Conservation (phyloP, 805 yeast species). For the Lachancea fermentati region DNA sequence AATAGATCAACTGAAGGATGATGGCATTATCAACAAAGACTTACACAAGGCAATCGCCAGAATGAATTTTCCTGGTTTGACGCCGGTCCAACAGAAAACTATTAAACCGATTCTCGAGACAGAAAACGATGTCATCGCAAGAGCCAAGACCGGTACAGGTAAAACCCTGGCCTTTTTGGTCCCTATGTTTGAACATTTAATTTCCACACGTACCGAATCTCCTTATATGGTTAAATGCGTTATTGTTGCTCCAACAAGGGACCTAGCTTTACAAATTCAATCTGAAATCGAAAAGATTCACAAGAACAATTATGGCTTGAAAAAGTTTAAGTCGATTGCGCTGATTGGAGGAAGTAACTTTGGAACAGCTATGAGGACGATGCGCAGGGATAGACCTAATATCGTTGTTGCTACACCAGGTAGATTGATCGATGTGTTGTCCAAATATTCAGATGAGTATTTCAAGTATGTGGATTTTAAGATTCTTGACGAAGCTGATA, state of each 20-base stretch:
- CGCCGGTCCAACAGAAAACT: slow-evolving; percentile 64
- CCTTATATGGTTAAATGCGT: slow-evolving; percentile 49
- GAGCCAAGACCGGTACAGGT: slow-evolving; percentile 96
- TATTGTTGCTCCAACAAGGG: slow-evolving; percentile 85
- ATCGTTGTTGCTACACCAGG: slow-evolving; percentile 89
- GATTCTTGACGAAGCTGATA: slow-evolving; percentile 89
- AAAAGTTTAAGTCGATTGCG: slow-evolving; percentile 39
- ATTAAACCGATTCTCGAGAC: slow-evolving; percentile 50
- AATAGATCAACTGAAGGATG: slow-evolving; percentile 26
- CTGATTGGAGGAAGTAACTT: slow-evolving; percentile 64
- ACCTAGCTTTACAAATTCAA: slow-evolving; percentile 77
- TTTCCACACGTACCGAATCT: slow-evolving; percentile 26
- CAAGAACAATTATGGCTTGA: slow-evolving; percentile 22
- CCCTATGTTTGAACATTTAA: slow-evolving; percentile 62
- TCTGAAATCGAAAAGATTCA: slow-evolving; percentile 52
- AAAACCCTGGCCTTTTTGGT: slow-evolving; percentile 85
- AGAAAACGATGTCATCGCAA: slow-evolving; percentile 65
- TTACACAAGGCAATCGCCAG: slow-evolving; percentile 34
- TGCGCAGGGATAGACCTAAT: slow-evolving; percentile 38
- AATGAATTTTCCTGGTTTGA: slow-evolving; percentile 48
- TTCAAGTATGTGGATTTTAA: slow-evolving; percentile 55
- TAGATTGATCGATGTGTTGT: slow-evolving; percentile 61
- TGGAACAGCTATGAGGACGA: slow-evolving; percentile 33
- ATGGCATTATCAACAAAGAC: slow-evolving; percentile 25
- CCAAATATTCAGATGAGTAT: slow-evolving; percentile 37